These are phyloP conservation scores for Friedmanniomyces endolithicus DNA, from an alignment of 495 filamentous ascomycete genomes.

Conservation along the genomic window DNA sequence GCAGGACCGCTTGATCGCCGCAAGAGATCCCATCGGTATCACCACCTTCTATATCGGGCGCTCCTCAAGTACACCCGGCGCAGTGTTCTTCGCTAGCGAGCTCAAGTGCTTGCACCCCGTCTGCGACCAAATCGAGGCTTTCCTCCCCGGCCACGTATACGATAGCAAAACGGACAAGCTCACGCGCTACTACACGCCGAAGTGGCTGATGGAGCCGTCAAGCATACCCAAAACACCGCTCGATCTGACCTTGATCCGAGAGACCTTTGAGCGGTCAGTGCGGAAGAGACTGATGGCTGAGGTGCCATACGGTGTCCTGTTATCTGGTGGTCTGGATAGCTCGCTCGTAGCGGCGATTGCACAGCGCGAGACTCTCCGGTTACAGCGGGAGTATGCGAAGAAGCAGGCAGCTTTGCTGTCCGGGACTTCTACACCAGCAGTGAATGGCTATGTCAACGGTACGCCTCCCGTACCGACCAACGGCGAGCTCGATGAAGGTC, in stretches of 20 bases:
- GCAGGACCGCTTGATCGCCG: conserved; percentile 79
- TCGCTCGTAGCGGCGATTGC: conserved; percentile 91
- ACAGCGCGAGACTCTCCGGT: conserved; percentile 72
- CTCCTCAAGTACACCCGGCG: conserved; percentile 65
- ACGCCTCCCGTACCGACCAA: conserved; percentile 33
- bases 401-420: conserved; percentile 15
- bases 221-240: conserved; percentile 65
- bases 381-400: conserved; percentile 42
- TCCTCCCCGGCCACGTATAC: conserved; percentile 91
- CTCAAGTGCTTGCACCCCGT: conserved; percentile 86
- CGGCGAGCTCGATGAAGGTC: conserved; percentile 35
- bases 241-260: conserved; percentile 67
- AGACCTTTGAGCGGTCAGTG: conserved; percentile 77
- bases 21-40: conserved; percentile 91
- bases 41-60: conserved; percentile 94
- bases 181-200: conserved; percentile 78
- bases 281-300: conserved; percentile 97
- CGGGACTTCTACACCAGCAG: conserved; percentile 22
- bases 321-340: conserved; percentile 93
- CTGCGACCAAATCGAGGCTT: conserved; percentile 86
- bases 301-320: conserved; percentile 89
- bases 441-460: conserved; percentile 30
- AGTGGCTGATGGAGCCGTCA: conserved; percentile 72
- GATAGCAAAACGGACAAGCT: conserved; percentile 75
- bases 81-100: conserved; percentile 93